Percentiles rank a stretch among this genome's conserved stretches.
Evolutionary conservation across 495 filamentous ascomycete species (phyloP).

Genomic region (Poronia punctata): DNA sequence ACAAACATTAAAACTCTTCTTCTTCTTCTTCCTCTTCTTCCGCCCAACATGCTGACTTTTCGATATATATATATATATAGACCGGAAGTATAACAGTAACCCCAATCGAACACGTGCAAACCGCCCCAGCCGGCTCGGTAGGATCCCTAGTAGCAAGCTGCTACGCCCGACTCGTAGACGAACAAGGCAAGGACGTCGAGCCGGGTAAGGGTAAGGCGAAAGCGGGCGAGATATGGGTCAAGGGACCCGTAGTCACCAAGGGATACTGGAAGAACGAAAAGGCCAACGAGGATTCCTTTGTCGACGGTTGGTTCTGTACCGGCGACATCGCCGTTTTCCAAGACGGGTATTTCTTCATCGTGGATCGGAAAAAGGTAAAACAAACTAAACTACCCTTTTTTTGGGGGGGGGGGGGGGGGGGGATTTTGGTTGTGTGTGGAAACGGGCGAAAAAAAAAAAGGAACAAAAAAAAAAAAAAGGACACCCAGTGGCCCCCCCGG

Average conservation of each 20-base stretch:
- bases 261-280: slow-evolving; percentile 60
- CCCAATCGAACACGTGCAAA: not conserved
- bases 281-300: slow-evolving; percentile 55
- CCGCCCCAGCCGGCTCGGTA: slow-evolving; percentile 32
- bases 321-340: slow-evolving; percentile 58
- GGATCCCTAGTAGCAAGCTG: slow-evolving; percentile 55
- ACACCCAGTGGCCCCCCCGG: slow-evolving; percentile 71
- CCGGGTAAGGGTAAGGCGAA: no score
- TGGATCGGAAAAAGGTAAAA: slow-evolving; percentile 68
- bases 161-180: slow-evolving; percentile 38
- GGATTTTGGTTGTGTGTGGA: no score
- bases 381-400: slow-evolving; percentile 55
- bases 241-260: slow-evolving; percentile 54
- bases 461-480: slow-evolving; percentile 47
- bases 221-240: slow-evolving; percentile 29
- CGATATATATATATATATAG: not conserved
- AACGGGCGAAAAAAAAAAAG: no score
- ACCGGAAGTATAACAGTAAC: slow-evolving; percentile 23
- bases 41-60: no score
- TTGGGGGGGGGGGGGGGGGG: no score
- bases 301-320: slow-evolving; percentile 60
- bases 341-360: slow-evolving; percentile 45
- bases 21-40: no score
- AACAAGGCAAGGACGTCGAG: slow-evolving; percentile 39
- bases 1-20: no score